Evolutionary conservation across 1,139 yeast genomes (phyloP).

Genomic region (Yamadazyma atmosphaerica): DNA sequence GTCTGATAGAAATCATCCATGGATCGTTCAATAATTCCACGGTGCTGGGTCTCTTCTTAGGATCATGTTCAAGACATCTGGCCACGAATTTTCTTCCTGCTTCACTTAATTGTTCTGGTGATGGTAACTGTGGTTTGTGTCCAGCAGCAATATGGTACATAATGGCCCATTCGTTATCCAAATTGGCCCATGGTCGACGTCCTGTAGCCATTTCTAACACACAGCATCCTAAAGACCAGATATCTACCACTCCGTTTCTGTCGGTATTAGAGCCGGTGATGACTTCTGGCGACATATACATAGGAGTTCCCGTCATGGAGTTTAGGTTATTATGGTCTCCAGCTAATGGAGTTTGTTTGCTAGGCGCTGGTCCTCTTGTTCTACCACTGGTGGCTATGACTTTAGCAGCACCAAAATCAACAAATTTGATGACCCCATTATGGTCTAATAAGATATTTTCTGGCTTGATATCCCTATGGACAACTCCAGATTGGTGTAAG

Average conservation of each 20-base stretch:
- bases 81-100: conserved; percentile 71
- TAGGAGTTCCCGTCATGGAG: conserved; percentile 92
- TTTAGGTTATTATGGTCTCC: conserved; percentile 32
- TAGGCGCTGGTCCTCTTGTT: conserved; percentile 29
- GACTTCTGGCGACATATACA: conserved; percentile 99
- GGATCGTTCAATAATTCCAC: conserved; percentile 85
- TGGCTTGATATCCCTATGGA: conserved; percentile 95
- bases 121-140: conserved; percentile 83
- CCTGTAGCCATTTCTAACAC: conserved; percentile 84
- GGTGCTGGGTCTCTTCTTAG: conserved; percentile 77
- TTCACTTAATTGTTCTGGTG: conserved; percentile 71
- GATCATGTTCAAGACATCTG: conserved; percentile 82
- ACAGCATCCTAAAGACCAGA: conserved; percentile 85
- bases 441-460: conserved; percentile 90
- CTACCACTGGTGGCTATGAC: conserved; percentile 76
- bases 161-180: conserved; percentile 97
- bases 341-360: conserved; percentile 16
- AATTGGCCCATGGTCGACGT: conserved; percentile 82
- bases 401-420: conserved; percentile 97
- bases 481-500: conserved; percentile 93
- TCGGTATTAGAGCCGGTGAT: conserved; percentile 75
- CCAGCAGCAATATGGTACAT: conserved; percentile 99
- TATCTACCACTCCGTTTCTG: conserved; percentile 74
- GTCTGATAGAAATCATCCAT: conserved; percentile 78
- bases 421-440: conserved; percentile 90